These are phyloP conservation scores for Rhizoctonia solani DNA, from an alignment of 1,284 basidiomycete species.

Conservation along the genomic window DNA sequence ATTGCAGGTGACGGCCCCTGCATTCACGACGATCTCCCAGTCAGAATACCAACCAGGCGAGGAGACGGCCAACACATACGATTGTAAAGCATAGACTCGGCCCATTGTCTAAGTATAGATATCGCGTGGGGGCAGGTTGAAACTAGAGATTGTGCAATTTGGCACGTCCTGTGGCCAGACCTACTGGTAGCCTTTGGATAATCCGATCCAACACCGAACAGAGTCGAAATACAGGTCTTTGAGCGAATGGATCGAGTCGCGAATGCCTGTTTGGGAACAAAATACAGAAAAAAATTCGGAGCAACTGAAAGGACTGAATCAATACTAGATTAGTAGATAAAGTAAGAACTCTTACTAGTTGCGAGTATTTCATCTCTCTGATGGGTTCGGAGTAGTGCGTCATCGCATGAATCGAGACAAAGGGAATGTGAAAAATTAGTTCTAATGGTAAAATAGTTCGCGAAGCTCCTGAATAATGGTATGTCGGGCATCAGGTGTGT, in stretches of 20 bases:
- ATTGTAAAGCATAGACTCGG: background rate
- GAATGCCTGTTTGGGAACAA: background rate
- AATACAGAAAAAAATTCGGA: background rate
- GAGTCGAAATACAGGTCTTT: too few species aligned
- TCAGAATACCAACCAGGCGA: too few species aligned
- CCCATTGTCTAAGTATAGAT: background rate
- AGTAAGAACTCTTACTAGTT: background rate
- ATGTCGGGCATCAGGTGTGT: background rate
- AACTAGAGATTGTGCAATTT: background rate
- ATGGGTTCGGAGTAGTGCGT: background rate
- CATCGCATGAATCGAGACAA: background rate
- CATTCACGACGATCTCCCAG: too few species aligned
- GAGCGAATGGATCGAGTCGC: background rate
- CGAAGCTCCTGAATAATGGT: background rate
- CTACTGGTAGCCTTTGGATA: background rate
- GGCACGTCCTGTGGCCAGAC: background rate
- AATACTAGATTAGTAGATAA: background rate
- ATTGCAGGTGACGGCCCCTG: too few species aligned
- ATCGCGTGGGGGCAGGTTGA: background rate
- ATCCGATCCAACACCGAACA: background rate
- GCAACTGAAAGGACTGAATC: background rate
- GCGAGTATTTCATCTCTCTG: background rate
- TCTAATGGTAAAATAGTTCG: background rate
- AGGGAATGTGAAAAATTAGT: background rate
- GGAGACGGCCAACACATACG: background rate